Conservation (phyloP, 2,329 filamentous ascomycete genomes). For the Fusarium camptoceras region DNA sequence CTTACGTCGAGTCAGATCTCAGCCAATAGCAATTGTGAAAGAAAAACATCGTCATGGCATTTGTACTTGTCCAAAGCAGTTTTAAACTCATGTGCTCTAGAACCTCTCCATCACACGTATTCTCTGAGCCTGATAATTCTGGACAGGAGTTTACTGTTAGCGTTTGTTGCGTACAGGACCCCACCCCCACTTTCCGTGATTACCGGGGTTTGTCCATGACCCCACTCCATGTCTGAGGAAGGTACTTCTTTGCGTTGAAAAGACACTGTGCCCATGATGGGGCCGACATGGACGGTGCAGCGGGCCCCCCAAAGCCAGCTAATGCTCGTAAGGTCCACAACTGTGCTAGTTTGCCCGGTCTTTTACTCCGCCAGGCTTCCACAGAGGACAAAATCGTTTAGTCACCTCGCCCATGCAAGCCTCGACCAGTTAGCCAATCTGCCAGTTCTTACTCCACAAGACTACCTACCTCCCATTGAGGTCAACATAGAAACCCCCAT, state of each 20-base stretch:
- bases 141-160: not conserved
- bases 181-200: constrained; percentile 2
- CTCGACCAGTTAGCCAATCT: not conserved
- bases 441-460: not conserved
- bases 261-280: constrained; percentile 8
- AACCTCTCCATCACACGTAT: not conserved
- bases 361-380: not conserved
- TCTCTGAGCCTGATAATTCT: not conserved
- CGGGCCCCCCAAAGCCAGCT: constrained; percentile 7
- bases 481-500: constrained; percentile 19
- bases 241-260: not conserved
- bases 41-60: not conserved
- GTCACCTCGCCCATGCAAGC: not conserved
- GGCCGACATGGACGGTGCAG: not conserved
- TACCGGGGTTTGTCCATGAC: not conserved
- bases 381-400: not conserved
- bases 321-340: constrained; percentile 10
- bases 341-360: not conserved
- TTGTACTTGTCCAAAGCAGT: not conserved
- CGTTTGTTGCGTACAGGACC: not conserved
- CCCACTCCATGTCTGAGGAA: not conserved
- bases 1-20: not conserved
- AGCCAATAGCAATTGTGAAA: not conserved
- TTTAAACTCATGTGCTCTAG: not conserved
- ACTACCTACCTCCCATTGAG: not conserved